Percentiles rank a stretch among this genome's conserved stretches.
Conservation (phyloP, 2,329 filamentous ascomycete species). For the Chrysosporium keratinophilum region DNA sequence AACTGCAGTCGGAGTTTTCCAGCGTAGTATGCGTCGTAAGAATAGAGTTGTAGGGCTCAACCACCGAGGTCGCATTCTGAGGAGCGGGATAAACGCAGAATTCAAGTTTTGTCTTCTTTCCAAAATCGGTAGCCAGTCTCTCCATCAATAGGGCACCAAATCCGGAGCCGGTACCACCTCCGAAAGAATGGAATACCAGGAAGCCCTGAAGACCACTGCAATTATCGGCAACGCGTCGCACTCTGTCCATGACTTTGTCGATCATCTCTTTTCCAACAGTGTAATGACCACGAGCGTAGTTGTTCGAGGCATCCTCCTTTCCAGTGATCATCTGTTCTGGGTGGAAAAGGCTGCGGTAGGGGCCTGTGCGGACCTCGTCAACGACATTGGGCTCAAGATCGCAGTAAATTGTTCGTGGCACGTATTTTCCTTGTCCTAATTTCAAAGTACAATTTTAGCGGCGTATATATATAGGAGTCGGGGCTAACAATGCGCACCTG, state of each 20-base stretch:
- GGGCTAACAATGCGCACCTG: constrained; percentile 54
- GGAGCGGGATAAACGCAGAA: constrained; percentile 57
- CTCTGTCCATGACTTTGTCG: constrained; percentile 94
- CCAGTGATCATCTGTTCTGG: constrained; percentile 99
- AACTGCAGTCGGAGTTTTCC: constrained; percentile 58
- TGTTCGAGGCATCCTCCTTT: constrained; percentile 99
- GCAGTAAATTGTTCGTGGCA: constrained; percentile 97
- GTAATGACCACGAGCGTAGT: constrained; percentile 99
- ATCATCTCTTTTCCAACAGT: constrained; percentile 99
- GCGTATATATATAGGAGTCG: constrained; percentile 19
- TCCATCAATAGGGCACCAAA: constrained; percentile 57
- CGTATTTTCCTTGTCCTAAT: constrained; percentile 92
- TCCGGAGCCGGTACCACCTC: constrained; percentile 57
- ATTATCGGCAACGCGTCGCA: constrained; percentile 94
- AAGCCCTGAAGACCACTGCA: constrained; percentile 97
- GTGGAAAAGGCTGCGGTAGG: constrained; percentile 96
- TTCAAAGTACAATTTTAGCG: constrained; percentile 8
- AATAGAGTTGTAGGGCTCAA: constrained; percentile 57
- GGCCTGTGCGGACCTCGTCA: constrained; percentile 95
- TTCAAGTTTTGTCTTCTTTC: constrained; percentile 59
- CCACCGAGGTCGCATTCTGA: constrained; percentile 54
- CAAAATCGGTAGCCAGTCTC: constrained; percentile 53
- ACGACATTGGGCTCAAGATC: constrained; percentile 99
- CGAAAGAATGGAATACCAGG: constrained; percentile 62
- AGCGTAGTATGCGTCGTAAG: constrained; percentile 50